Evolutionary conservation across 2,329 filamentous ascomycete genomes (phyloP).

Genomic region (Simplicillium sp.): DNA sequence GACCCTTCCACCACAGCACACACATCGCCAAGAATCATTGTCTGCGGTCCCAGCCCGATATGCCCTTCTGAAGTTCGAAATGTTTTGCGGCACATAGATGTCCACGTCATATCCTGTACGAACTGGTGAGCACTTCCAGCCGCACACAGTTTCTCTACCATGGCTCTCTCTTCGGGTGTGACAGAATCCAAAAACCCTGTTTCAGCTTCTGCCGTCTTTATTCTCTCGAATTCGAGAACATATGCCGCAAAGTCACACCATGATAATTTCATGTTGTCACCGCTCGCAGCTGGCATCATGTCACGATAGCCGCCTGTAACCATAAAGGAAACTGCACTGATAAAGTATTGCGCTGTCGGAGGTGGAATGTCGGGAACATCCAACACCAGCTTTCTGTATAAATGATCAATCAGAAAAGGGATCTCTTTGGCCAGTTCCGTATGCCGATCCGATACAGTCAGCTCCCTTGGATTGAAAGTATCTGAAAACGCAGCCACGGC

Average conservation of each 20-base stretch:
- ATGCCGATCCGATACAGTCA: conserved; percentile 1
- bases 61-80: conserved; percentile 3
- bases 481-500: neutral
- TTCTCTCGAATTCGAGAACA: conserved; percentile 1
- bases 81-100: conserved; percentile 5
- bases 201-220: neutral
- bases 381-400: conserved; percentile 1
- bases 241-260: conserved; percentile 4
- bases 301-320: conserved; percentile 4
- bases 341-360: conserved; percentile 1
- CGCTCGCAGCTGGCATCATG: neutral
- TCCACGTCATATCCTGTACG: conserved; percentile 8
- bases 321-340: conserved; percentile 2
- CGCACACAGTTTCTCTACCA: neutral
- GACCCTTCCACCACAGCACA: conserved; percentile 1
- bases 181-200: neutral
- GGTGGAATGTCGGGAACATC: neutral
- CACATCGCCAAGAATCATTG: neutral
- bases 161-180: neutral
- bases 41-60: conserved; percentile 5
- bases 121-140: conserved; percentile 1
- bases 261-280: neutral
- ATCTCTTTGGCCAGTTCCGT: conserved; percentile 1
- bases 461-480: conserved; percentile 5
- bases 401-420: conserved; percentile 4